Evolutionary conservation across 108 stramenopile species (phyloP).

Genomic region (Mayamaea pseudoterrestris): DNA sequence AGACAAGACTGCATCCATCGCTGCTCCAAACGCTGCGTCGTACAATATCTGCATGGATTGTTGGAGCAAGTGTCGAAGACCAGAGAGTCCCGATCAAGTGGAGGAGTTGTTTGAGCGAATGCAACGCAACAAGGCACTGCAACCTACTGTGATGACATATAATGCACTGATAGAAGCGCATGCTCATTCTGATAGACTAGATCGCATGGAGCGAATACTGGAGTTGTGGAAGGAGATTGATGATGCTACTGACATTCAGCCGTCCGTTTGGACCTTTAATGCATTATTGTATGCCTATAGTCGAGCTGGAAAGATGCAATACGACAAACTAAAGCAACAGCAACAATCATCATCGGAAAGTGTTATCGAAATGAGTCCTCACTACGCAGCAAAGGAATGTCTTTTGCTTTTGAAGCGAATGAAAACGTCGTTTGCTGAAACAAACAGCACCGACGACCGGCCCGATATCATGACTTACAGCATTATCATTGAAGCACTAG

Average conservation of each 20-base stretch:
- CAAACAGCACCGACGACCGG: constrained; percentile 16
- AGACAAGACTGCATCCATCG: constrained; percentile 6
- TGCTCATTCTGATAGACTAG: constrained; percentile 23
- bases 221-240: constrained; percentile 26
- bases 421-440: constrained; percentile 9
- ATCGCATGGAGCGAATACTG: constrained; percentile 10
- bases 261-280: constrained; percentile 18
- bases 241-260: constrained; percentile 1
- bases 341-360: no score
- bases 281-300: constrained; percentile 18
- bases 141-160: constrained; percentile 42
- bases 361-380: not conserved
- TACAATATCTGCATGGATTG: constrained; percentile 18
- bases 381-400: constrained; percentile 32
- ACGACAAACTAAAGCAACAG: no score
- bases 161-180: constrained; percentile 53
- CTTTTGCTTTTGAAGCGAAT: constrained; percentile 10
- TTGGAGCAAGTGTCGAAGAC: constrained; percentile 17
- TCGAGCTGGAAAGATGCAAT: no score
- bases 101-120: constrained; percentile 20
- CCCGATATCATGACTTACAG: constrained; percentile 47
- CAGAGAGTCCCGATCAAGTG: constrained; percentile 11
- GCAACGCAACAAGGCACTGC: constrained; percentile 6
- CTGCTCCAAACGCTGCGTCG: constrained; percentile 4
- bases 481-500: constrained; percentile 39